These are phyloP conservation scores for Collybia nuda DNA, from an alignment of 768 basidiomycete species.

Conservation along the genomic window DNA sequence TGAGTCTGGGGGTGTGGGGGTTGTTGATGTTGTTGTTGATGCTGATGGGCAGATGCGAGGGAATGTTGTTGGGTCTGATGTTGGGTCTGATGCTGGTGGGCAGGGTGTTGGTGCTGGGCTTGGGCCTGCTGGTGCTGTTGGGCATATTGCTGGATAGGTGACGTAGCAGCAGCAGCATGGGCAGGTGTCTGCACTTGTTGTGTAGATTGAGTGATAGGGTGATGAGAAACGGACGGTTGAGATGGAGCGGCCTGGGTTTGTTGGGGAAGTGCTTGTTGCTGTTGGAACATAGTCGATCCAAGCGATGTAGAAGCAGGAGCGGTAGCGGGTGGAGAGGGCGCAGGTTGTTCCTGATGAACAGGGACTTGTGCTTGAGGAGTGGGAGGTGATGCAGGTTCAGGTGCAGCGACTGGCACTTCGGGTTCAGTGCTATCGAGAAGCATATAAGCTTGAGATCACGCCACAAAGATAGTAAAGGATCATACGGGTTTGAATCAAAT, in stretches of 20 bases:
- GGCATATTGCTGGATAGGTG: conserved; percentile 40
- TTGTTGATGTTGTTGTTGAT: conserved; percentile 34
- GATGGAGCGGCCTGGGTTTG: conserved; percentile 5
- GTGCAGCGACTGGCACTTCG: conserved; percentile 17
- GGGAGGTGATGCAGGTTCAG: conserved; percentile 34
- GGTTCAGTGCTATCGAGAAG: conserved; percentile 11
- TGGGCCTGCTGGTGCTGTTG: conserved; percentile 35
- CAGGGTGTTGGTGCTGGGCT: conserved; percentile 12
- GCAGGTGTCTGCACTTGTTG: conserved; percentile 33
- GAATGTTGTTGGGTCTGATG: conserved; percentile 20
- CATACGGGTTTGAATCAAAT: conserved; percentile 55
- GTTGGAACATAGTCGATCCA: conserved; percentile 46
- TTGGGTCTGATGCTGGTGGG: conserved; percentile 20
- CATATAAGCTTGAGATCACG: background rate
- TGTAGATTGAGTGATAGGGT: conserved; percentile 23
- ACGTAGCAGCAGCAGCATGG: conserved; percentile 28
- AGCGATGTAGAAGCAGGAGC: conserved; percentile 36
- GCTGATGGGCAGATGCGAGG: conserved; percentile 18
- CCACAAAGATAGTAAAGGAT: conserved; percentile 13
- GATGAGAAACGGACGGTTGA: conserved; percentile 23
- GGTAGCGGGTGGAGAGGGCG: conserved; percentile 38
- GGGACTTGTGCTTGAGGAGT: conserved; percentile 25
- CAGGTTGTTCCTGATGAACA: conserved; percentile 29
- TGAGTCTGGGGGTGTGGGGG: conserved; percentile 43
- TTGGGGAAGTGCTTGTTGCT: conserved; percentile 38